These are phyloP conservation scores for Linum usitatissimum DNA, from an alignment of 345 rosid genomes.

Conservation along the genomic window DNA sequence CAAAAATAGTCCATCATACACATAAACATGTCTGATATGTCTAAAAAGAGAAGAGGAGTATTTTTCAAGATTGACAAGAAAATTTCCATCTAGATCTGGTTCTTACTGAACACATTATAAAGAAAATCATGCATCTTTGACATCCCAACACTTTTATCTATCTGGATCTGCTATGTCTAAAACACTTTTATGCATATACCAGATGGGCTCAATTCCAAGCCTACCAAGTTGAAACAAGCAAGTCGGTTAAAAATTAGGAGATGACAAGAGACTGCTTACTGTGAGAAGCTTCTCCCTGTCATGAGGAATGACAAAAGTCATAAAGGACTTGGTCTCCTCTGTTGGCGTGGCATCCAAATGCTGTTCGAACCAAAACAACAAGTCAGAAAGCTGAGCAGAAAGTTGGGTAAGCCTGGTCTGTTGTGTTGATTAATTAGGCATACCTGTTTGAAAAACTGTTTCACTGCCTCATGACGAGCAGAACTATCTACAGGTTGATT, in stretches of 20 bases:
- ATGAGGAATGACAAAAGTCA: conserved; percentile 79
- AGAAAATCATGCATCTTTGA: too few species aligned
- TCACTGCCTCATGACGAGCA: conserved; percentile 37
- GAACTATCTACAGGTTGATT: conserved; percentile 23
- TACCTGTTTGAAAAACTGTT: conserved; percentile 67
- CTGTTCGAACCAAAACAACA: conserved; percentile 33
- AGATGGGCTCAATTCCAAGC: too few species aligned
- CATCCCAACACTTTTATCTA: too few species aligned
- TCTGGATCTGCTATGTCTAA: too few species aligned
- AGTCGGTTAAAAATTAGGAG: too few species aligned
- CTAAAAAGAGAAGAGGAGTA: too few species aligned
- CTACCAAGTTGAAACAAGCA: too few species aligned
- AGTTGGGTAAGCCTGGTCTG: conserved; percentile 3
- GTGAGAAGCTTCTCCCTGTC: conserved; percentile 55
- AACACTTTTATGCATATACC: too few species aligned
- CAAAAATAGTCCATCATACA: neutral
- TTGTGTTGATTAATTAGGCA: conserved; percentile 15
- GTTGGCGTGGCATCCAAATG: conserved; percentile 48
- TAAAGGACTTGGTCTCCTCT: conserved; percentile 60
- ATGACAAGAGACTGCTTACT: conserved; percentile 24
- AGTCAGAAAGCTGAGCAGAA: neutral
- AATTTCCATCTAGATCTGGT: too few species aligned
- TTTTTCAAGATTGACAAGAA: too few species aligned
- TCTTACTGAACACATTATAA: too few species aligned
- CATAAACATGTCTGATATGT: neutral